These are phyloP conservation scores for Dichomitus squalens DNA, from an alignment of 1,284 basidiomycete species.

Conservation along the genomic window DNA sequence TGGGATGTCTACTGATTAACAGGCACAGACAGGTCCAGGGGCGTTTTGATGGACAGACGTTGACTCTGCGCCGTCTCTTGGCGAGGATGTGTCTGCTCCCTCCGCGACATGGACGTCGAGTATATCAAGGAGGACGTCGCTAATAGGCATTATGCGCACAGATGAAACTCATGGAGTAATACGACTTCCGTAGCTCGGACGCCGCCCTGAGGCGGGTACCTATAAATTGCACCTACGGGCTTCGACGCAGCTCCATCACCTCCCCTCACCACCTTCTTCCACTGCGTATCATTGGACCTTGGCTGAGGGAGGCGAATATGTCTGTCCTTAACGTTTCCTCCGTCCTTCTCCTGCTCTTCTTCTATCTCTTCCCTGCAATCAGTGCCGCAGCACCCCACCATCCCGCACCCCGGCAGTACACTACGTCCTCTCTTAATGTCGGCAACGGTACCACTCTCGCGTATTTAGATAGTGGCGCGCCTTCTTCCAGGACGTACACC, in stretches of 20 bases:
- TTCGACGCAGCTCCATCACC: background rate
- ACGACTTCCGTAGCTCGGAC: background rate
- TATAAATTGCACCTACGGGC: background rate
- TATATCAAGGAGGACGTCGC: no score
- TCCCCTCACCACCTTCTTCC: background rate
- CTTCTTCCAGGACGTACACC: constrained; percentile 1
- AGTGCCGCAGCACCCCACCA: background rate
- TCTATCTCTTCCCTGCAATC: background rate
- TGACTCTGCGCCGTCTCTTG: background rate
- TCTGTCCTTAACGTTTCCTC: background rate
- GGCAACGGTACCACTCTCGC: constrained; percentile 9
- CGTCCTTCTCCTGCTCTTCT: background rate
- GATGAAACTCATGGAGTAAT: no score
- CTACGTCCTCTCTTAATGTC: background rate
- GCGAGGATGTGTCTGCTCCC: background rate
- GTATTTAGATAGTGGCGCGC: constrained; percentile 17
- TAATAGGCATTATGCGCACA: no score
- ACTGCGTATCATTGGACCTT: background rate
- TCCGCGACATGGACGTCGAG: no score
- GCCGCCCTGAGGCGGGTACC: background rate
- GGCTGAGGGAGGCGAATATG: background rate
- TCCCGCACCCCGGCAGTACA: background rate
- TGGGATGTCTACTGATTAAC: background rate
- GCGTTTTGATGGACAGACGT: background rate
- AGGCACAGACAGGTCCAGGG: background rate